Evolutionary conservation across 148 eudicot species (phyloP).

Genomic region (Cornus florida): DNA sequence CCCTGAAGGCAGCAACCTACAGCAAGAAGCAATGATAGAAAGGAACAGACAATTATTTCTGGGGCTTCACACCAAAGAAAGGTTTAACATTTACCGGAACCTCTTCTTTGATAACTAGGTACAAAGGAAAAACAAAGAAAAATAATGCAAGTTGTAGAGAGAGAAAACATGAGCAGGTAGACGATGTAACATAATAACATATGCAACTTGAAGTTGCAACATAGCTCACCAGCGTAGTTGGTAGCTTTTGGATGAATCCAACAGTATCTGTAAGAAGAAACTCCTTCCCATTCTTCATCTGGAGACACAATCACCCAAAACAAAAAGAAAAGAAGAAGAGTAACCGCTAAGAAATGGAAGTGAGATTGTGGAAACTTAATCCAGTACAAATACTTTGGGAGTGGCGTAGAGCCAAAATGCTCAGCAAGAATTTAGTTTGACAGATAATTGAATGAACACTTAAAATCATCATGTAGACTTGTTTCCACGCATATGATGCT

Average conservation of each 20-base stretch:
- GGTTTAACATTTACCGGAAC: neutral
- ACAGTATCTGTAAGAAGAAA: constrained; percentile 96
- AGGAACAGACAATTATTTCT: neutral
- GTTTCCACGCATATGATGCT: neutral
- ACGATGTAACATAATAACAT: neutral
- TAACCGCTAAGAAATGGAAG: neutral
- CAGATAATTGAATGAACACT: neutral
- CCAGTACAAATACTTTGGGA: neutral
- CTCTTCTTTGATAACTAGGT: neutral
- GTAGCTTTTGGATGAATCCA: constrained; percentile 94
- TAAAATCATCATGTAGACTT: neutral
- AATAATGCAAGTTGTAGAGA: neutral
- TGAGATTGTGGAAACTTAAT: neutral
- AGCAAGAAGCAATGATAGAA: constrained; percentile 19
- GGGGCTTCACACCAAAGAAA: neutral
- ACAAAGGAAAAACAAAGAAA: neutral
- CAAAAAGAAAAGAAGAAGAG: neutral
- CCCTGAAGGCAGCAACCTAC: constrained; percentile 99
- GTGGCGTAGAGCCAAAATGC: neutral
- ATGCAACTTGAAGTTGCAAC: constrained; percentile 1
- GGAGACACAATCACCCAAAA: constrained; percentile 5
- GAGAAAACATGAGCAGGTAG: neutral
- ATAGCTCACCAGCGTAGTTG: constrained; percentile 72
- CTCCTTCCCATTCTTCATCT: constrained; percentile 88
- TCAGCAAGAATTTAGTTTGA: no score